Evolutionary conservation across 768 basidiomycete species (phyloP).

Genomic region (Hemileccinum rubropunctum): DNA sequence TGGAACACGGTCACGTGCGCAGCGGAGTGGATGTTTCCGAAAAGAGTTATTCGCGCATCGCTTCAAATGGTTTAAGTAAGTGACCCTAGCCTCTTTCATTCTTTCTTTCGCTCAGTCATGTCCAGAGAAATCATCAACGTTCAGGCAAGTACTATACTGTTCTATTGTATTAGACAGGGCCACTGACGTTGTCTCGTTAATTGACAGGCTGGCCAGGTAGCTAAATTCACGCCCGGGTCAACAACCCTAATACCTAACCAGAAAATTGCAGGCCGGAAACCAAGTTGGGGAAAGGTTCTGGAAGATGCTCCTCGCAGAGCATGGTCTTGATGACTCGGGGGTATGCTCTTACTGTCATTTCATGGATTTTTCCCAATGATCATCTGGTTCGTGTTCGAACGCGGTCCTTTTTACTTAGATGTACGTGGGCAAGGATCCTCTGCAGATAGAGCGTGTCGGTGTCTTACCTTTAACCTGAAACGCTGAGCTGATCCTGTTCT

Average conservation of each 20-base stretch:
- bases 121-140: conserved; percentile 81
- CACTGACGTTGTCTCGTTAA: conserved; percentile 7
- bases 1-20: conserved; percentile 26
- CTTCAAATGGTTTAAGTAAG: conserved; percentile 7
- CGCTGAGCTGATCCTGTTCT: background rate
- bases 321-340: conserved; percentile 72
- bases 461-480: background rate
- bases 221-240: background rate
- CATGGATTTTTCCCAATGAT: conserved; percentile 9
- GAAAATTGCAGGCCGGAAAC: conserved; percentile 56
- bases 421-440: conserved; percentile 70
- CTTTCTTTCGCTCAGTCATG: conserved; percentile 40
- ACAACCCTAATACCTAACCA: conserved; percentile 17
- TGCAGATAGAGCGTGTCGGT: conserved; percentile 71
- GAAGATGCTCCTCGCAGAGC: conserved; percentile 83
- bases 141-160: conserved; percentile 46
- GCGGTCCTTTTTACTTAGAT: conserved; percentile 37
- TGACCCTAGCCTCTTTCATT: conserved; percentile 6
- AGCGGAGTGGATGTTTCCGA: conserved; percentile 14
- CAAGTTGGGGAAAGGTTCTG: conserved; percentile 87
- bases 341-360: conserved; percentile 36
- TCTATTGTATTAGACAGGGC: background rate
- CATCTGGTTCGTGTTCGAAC: conserved; percentile 12
- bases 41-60: conserved; percentile 11
- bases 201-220: conserved; percentile 68